Base-by-base conservation (phyloP, 257 asterid species). In the Nicotiana undulata region DNA sequence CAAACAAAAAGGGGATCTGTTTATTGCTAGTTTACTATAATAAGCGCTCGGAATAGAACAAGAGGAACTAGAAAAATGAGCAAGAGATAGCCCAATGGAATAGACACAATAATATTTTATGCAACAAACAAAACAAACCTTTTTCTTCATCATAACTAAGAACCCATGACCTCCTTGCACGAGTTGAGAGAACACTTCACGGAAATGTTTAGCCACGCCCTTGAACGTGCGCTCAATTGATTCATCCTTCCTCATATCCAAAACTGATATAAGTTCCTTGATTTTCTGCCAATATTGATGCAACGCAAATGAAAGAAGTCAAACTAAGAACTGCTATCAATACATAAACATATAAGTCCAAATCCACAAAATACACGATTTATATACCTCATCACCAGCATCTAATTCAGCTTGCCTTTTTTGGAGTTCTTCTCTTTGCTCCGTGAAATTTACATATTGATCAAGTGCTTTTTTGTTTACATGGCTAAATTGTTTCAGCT, bases 191-290 rank as follows among this genome's bases (percentile, higher is more conserved):
- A 96, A 96, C 63, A 96, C 99, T 86, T 96, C 98, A 75, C 97
- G 96, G 75, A 96, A 96, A 88, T 96, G 94, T 88, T 87, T 96
- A 65, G 99, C 98, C 74, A 96, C 99, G 1, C 99, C 99, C 87
- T 96, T 96, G 85, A 93, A 96, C 7, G 99, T 96, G 70, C 98
- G 99, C 83, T 96, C 99, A 81, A 96, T 96, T 15, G 99, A 96
- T 86, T 96, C 98, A 84, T 96, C 99, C 88, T 96, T 96, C 87
- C 99, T 91, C 98, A 91, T 91, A 89, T 96, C 99, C 92, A 96
- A 83, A 82, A 91, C 97, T 68, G 89, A 81, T 89, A 96, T 90
- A 85, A 96, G 98, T 79, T 96, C 99, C 88, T 92, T 90, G 88
- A 96, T 96, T 96, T 96, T 96, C 99, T 96, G 90, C 81, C 85